phyloP scores from a whole-genome alignment of 306 rosid genomes.

The Argentina anserina region DNA sequence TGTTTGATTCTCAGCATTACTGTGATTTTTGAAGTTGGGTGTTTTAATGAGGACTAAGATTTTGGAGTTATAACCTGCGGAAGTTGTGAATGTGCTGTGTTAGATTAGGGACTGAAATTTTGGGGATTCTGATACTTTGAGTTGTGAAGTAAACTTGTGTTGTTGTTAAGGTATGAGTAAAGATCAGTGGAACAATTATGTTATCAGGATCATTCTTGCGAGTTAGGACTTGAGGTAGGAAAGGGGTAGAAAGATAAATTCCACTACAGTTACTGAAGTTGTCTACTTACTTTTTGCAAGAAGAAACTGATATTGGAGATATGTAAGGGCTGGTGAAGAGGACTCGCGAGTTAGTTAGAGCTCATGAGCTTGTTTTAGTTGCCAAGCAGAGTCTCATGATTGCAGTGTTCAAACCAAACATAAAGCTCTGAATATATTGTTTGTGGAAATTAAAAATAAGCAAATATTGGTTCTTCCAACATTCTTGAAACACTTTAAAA shows the following conservation, averaged over 20 bases:
- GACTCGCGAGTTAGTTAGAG: background rate
- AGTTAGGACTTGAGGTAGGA: too few species aligned
- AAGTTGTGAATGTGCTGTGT: background rate
- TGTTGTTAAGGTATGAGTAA: too few species aligned
- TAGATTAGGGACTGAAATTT: background rate
- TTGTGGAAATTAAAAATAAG: background rate
- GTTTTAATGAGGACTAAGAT: background rate
- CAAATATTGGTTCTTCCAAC: background rate
- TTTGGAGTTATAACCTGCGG: background rate
- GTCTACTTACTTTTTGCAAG: too few species aligned
- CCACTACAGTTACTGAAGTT: too few species aligned
- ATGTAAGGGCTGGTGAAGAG: background rate
- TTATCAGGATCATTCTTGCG: too few species aligned
- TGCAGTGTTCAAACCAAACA: background rate
- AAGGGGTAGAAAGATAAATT: too few species aligned
- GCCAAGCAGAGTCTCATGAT: background rate
- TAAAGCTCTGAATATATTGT: background rate
- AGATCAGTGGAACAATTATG: too few species aligned
- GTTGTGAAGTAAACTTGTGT: background rate
- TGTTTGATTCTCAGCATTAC: background rate
- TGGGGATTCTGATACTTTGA: background rate
- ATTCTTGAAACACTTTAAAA: too few species aligned
- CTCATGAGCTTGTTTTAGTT: background rate
- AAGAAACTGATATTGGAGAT: too few species aligned
- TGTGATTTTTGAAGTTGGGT: background rate